Evolutionary conservation across 768 basidiomycete species (phyloP).

Genomic region (Lentinula sp.): DNA sequence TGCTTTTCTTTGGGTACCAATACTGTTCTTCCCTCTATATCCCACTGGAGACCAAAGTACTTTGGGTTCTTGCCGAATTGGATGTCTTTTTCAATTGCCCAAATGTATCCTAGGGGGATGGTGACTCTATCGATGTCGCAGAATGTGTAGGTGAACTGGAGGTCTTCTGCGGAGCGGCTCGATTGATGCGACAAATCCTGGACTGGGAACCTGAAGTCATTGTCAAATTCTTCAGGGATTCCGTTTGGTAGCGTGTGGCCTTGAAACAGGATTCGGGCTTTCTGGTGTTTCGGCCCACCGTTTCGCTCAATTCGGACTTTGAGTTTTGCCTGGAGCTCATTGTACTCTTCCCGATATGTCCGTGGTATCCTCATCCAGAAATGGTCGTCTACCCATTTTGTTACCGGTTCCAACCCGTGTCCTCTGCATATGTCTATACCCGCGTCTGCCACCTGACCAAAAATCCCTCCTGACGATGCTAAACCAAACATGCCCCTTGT

Average conservation of each 20-base stretch:
- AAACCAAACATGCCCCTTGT: slow-evolving; percentile 23
- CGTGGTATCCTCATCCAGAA: not conserved
- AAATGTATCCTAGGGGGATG: slow-evolving; percentile 20
- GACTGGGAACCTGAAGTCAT: too few relatives aligned
- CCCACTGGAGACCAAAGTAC: slow-evolving; percentile 32
- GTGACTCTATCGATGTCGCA: too few relatives aligned
- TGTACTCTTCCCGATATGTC: too few relatives aligned
- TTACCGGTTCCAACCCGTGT: not conserved
- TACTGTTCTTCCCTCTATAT: slow-evolving; percentile 17
- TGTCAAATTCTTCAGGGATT: too few relatives aligned
- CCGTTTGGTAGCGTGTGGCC: too few relatives aligned
- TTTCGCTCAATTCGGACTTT: too few relatives aligned
- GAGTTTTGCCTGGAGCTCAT: too few relatives aligned
- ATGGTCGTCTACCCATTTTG: slow-evolving; percentile 30
- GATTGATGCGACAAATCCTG: too few relatives aligned
- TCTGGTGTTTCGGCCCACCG: too few relatives aligned
- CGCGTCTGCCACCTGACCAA: slow-evolving; percentile 27
- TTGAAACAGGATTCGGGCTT: too few relatives aligned
- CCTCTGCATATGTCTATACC: slow-evolving; percentile 10
- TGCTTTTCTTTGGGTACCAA: slow-evolving; percentile 20
- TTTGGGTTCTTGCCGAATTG: slow-evolving; percentile 14
- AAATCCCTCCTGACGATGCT: slow-evolving; percentile 26
- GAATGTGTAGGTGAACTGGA: too few relatives aligned
- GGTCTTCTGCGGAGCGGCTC: too few relatives aligned
- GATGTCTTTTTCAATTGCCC: slow-evolving; percentile 21